phyloP scores from a whole-genome alignment of 495 filamentous ascomycete species.

The Pseudevernia furfuracea region DNA sequence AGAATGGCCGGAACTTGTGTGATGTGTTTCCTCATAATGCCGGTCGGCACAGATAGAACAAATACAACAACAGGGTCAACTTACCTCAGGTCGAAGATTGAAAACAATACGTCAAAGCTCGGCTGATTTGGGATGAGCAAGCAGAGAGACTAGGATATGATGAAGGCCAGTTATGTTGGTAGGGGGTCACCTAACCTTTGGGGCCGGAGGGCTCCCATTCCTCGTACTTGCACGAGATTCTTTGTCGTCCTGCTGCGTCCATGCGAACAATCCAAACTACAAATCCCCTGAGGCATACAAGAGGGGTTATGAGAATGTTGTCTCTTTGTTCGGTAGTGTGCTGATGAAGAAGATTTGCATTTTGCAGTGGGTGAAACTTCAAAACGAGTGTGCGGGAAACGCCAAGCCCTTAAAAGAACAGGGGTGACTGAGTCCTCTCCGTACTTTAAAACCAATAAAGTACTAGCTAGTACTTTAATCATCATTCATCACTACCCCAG shows the following conservation, averaged over 20 bases:
- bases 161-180: background rate
- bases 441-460: background rate
- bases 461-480: no score
- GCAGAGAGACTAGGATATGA: background rate
- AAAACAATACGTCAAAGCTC: background rate
- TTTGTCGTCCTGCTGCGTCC: background rate
- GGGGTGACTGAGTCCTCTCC: no score
- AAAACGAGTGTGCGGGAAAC: background rate
- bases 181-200: background rate
- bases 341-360: background rate
- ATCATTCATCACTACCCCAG: background rate
- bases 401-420: background rate
- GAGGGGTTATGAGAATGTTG: background rate
- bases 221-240: background rate
- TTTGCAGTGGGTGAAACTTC: background rate
- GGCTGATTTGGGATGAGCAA: background rate
- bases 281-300: background rate
- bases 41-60: constrained; percentile 9
- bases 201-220: background rate
- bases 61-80: background rate
- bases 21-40: constrained; percentile 54
- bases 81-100: background rate
- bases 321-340: background rate
- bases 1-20: constrained; percentile 61
- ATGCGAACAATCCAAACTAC: background rate